Conservation (phyloP, 768 basidiomycete species). For the Boletus insuetus region DNA sequence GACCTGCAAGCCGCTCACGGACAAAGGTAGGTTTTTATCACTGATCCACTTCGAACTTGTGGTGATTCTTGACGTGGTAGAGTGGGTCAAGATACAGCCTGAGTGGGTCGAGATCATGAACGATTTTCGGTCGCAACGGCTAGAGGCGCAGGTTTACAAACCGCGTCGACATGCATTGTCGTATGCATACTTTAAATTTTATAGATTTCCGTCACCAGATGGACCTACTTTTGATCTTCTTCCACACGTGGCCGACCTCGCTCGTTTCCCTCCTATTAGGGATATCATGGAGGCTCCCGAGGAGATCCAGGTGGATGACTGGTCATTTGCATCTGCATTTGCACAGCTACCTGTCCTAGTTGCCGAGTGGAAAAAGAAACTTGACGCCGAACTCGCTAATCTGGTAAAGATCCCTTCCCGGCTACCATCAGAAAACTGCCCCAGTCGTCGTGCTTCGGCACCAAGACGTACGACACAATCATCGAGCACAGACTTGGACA, state of each 20-base stretch:
- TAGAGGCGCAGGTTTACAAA: background rate
- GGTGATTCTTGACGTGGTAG: background rate
- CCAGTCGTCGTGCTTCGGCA: background rate
- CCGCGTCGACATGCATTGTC: constrained; percentile 7
- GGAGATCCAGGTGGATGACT: background rate
- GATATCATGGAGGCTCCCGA: constrained; percentile 6
- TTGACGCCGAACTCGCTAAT: constrained; percentile 7
- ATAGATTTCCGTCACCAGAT: constrained; percentile 1
- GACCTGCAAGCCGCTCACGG: constrained; percentile 3
- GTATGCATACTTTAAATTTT: constrained; percentile 7
- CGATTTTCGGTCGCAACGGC: background rate
- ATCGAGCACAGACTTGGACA: background rate
- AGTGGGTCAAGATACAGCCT: constrained; percentile 12
- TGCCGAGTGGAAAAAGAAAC: constrained; percentile 6
- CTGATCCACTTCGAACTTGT: background rate
- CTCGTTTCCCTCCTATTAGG: constrained; percentile 8
- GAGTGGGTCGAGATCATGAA: constrained; percentile 2
- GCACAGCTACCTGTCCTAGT: constrained; percentile 8
- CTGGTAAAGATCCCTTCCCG: constrained; percentile 7
- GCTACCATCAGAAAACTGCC: background rate
- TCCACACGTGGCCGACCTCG: constrained; percentile 14
- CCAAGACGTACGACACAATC: too few species aligned
- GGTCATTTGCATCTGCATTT: constrained; percentile 9
- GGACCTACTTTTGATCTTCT: constrained; percentile 3
- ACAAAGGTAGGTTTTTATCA: background rate